Base-by-base conservation (phyloP, 2,329 filamentous ascomycete genomes). In the Reticulascus tulasneorum region DNA sequence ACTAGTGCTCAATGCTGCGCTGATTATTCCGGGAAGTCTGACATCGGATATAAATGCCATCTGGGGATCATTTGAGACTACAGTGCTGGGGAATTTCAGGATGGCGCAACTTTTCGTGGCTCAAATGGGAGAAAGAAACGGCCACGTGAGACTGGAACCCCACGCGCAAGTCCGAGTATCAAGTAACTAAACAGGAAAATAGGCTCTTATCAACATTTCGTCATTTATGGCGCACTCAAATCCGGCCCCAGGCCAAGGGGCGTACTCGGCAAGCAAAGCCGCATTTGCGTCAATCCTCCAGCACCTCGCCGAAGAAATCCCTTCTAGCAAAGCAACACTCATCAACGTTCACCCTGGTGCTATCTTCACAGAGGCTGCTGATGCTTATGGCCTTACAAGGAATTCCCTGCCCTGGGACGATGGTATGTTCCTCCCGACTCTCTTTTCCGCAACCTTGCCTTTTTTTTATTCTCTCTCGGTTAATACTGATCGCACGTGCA, bases 321-420 rank as follows among this genome's bases (percentile, higher is more conserved):
- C 50, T 1, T 37, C 53, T 0, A 52, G 55, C 9, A 35, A 51
- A 4, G 52, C 67, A 55, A 63, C 67, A 26, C 38, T 67, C 10
- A 22, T 67, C 10, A 62, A 48, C 23, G 63, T 61, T 31, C 59
- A 69, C 18, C 66, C 66, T 0, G 65, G 65, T 0, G 33, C 53
- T 5, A 50, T 68, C 2, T 57, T 51, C 23, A 64, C 62, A 2
- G 50, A 61, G 3, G 29, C 47, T 1, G 54, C 53, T 1, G 37
- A 42, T 25, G 39, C 36, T 1, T 16, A 37, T 0, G 56, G 53
- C 0, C 52, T 51, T 4, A 47, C 47, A 2, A 42, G 49, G 17
- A 47, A 54, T 6, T 15, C 27, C 1, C 13, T 48, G 13, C 28
- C 42, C 3, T 63, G 50, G 47, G 53, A 60, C 28, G 47, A 60